Evolutionary conservation across 345 rosid species (phyloP), one percentile per base, ranked within the genome.

Genomic region (Kandelia obovata): DNA sequence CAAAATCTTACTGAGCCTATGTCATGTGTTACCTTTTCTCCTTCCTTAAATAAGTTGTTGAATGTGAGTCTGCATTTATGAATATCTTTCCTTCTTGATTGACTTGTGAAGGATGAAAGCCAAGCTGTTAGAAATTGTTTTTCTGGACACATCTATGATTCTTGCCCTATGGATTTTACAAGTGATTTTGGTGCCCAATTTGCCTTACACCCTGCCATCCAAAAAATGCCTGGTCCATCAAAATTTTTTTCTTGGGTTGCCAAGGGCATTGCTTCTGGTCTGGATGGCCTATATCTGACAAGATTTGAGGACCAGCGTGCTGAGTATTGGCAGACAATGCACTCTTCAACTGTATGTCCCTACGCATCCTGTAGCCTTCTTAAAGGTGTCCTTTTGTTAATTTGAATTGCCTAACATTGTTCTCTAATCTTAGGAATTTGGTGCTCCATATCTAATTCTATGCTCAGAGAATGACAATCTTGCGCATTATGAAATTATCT

Each of bases 81-180:
- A 53, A 59, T 13, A 3, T 43, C 34, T 59, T 39, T 34, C 43
- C 32, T 27, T 63, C 58, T n/a, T 58, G 5, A 57, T 62, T 34
- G 9, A 74, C 70, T 69, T 52, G 59, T 76, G 73, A 75, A 94
- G 98, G 95, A 84, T 70, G 91, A 79, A 73, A 82, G 81, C 77
- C 87, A 79, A 66, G 76, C 88, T 78, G 81, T 92, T 66, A 85
- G 92, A 71, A 82, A 65, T 76, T 95, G 99, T 78, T 68, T 92
- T 61, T 87, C 88, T 73, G 97, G 96, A 72, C 90, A 89, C 67
- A 82, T 92, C 72, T 95, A 88, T 58, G 99, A 92, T 73, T 95
- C 99, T 70, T 67, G 97, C 39, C 96, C 99, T 0, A 72, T 90
- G 68, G 96, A 95, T 83, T 90, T 95, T 66, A 88, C 89, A 6